A percentile compares a stretch with the other conserved stretches of the same genome.
Conservation (phyloP, 106 monocot species). For the Dendrobium catenatum region DNA sequence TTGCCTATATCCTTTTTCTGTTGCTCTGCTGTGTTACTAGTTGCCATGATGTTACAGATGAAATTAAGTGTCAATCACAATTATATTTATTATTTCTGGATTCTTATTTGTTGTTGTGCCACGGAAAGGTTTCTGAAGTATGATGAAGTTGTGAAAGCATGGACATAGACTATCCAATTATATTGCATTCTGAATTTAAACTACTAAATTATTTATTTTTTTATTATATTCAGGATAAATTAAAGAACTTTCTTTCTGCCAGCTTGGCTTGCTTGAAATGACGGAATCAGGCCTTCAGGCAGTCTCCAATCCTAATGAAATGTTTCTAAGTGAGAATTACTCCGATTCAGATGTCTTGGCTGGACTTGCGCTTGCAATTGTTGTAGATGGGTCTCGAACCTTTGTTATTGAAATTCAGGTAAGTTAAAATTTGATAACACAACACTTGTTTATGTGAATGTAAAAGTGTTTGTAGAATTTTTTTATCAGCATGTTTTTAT, state of each 20-base stretch:
- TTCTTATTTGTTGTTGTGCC: neutral
- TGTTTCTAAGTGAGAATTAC: constrained; percentile 72
- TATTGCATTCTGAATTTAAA: neutral
- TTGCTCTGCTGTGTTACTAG: neutral
- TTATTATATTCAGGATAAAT: neutral
- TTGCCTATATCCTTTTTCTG: neutral
- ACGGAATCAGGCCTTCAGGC: constrained; percentile 81
- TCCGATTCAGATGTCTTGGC: constrained; percentile 78
- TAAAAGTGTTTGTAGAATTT: neutral
- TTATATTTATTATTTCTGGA: neutral
- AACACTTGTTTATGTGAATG: neutral
- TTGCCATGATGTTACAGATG: neutral
- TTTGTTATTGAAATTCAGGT: constrained; percentile 95
- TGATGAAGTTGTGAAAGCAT: neutral
- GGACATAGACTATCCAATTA: neutral
- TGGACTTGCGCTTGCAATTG: constrained; percentile 83
- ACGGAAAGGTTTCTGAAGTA: neutral
- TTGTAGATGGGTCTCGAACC: constrained; percentile 84
- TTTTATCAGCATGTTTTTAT: neutral
- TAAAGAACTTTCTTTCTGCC: constrained; percentile 8
- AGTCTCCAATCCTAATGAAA: constrained; percentile 86
- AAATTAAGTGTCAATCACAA: neutral
- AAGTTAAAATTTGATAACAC: neutral
- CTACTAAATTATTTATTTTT: neutral
- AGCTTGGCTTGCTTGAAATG: constrained; percentile 99